Evolutionary conservation across 1,284 basidiomycete genomes (phyloP), one percentile per base, ranked within the genome.

Genomic region (Boletus sp.): DNA sequence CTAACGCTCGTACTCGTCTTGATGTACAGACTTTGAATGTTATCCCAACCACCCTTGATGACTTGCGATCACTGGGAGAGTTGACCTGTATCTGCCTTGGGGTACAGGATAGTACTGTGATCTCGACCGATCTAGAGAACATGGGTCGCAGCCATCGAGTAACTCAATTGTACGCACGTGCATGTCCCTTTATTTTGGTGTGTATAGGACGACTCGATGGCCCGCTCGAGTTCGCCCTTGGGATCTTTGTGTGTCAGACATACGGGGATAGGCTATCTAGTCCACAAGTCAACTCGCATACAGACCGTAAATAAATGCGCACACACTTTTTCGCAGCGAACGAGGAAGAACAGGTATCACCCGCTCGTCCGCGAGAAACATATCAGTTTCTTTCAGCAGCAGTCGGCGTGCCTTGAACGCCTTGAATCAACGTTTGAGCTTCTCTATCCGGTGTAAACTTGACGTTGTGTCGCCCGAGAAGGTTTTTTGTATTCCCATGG

Each of bases 401-500:
- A 91, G 80, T 50, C 96, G 79, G 49, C 95, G 83, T 3, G 95
- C 94, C 74, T 98, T 97, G 71, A 87, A 98, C 17, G 94, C 87
- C 79, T 93, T 94, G 81, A 94, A 96, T 79, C 97, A 97, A 38
- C 93, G 94, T 79, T 91, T 93, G 63, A 96, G 81, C 76, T 96
- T 96, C 63, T 83, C 82, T 56, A 98, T 80, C 25, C 95, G 86
- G 88, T 70, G 99, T 88, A 66, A 97, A 97, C 66, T 90, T 91
- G 80, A 99, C 88, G 52, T 87, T 83, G 57, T 93, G 80, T 52
- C 80, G 77, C 55, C 87, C 88, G 28, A 99, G 81, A 23, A 97
- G 84, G 74, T 97, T 94, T 78, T 98, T 98, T n/a, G 83, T 97
- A 98, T 74, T 95, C 85, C 58, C 97, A 80, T 74, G 98, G 97